Conservation (phyloP, 2,329 filamentous ascomycete genomes). For the Penicillium psychrosexuale region DNA sequence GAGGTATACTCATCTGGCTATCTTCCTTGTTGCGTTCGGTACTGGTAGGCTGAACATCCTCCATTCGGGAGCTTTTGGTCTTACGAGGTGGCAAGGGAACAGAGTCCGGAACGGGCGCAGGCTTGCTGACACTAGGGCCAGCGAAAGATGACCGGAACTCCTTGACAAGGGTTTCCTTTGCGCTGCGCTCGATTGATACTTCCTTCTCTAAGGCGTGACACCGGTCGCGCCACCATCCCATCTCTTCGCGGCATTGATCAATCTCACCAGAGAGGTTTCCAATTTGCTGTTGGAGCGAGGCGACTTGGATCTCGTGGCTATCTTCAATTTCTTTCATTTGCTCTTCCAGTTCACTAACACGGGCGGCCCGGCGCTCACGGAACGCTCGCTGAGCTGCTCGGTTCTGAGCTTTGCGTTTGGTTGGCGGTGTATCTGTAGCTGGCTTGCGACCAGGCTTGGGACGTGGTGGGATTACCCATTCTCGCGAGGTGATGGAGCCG, state of each 20-base stretch:
- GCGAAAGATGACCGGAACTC: slow-evolving; percentile 39
- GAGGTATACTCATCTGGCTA: slow-evolving; percentile 38
- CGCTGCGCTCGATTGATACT: slow-evolving; percentile 47
- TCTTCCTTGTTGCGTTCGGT: slow-evolving; percentile 20
- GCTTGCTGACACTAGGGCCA: slow-evolving; percentile 17
- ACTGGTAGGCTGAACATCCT: slow-evolving; percentile 15
- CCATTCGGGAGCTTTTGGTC: slow-evolving; percentile 21
- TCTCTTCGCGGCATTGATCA: slow-evolving; percentile 59
- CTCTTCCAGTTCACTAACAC: slow-evolving; percentile 66
- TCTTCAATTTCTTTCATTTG: slow-evolving; percentile 50
- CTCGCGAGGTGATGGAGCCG: slow-evolving; percentile 67
- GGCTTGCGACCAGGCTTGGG: slow-evolving; percentile 92
- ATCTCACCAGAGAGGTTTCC: slow-evolving; percentile 61
- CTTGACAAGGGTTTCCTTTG: slow-evolving; percentile 44
- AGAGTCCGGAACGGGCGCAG: slow-evolving; percentile 31
- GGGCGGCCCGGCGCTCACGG: slow-evolving; percentile 78
- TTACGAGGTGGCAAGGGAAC: slow-evolving; percentile 40
- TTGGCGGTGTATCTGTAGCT: slow-evolving; percentile 85
- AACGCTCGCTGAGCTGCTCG: slow-evolving; percentile 88
- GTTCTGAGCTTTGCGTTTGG: slow-evolving; percentile 93
- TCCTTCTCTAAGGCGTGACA: slow-evolving; percentile 63
- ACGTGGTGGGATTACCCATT: slow-evolving; percentile 81
- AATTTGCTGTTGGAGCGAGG: slow-evolving; percentile 56
- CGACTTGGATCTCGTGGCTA: slow-evolving; percentile 43
- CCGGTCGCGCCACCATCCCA: slow-evolving; percentile 48